These are phyloP conservation scores for Coemansia sp. DNA, from an alignment of 192 early-diverging fungal genomes.

Conservation along the genomic window DNA sequence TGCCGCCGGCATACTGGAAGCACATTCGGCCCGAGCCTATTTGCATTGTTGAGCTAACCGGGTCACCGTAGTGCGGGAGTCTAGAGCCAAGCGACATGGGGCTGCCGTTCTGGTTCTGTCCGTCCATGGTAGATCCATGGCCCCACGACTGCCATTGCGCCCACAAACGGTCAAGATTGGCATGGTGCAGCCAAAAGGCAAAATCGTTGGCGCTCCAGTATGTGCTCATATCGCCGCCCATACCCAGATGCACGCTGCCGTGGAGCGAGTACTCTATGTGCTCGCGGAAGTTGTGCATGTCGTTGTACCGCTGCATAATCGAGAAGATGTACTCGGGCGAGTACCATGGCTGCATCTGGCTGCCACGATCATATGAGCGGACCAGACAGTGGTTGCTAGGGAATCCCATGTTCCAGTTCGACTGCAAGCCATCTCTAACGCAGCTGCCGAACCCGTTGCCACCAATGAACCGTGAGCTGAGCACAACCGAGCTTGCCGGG, in stretches of 20 bases:
- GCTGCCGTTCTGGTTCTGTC: slow-evolving; percentile 25
- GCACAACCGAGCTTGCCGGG: slow-evolving; percentile 46
- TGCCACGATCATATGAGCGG: slow-evolving; percentile 32
- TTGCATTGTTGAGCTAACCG: slow-evolving; percentile 36
- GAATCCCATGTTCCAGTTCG: slow-evolving; percentile 38
- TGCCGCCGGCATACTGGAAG: slow-evolving; percentile 33
- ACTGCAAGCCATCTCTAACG: slow-evolving; percentile 39
- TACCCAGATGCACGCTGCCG: slow-evolving; percentile 52
- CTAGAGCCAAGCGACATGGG: slow-evolving; percentile 23
- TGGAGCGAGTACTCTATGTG: slow-evolving; percentile 51
- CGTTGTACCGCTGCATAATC: slow-evolving; percentile 41
- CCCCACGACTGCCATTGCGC: slow-evolving; percentile 56
- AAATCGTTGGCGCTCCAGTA: slow-evolving; percentile 58
- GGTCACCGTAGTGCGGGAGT: slow-evolving; percentile 40
- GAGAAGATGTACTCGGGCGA: slow-evolving; percentile 50
- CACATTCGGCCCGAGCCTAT: slow-evolving; percentile 48
- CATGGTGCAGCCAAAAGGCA: slow-evolving; percentile 64
- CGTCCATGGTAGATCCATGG: slow-evolving; percentile 40
- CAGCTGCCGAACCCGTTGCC: slow-evolving; percentile 50
- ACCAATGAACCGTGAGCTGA: slow-evolving; percentile 27
- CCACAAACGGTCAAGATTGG: slow-evolving; percentile 61
- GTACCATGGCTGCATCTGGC: slow-evolving; percentile 46
- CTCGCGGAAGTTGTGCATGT: slow-evolving; percentile 50
- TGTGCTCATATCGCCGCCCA: slow-evolving; percentile 55
- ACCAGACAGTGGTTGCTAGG: slow-evolving; percentile 44